A percentile compares a stretch with the other conserved stretches of the same genome.
These are phyloP conservation scores for Rhizophora mangle DNA, from an alignment of 345 rosid species.

Conservation along the genomic window DNA sequence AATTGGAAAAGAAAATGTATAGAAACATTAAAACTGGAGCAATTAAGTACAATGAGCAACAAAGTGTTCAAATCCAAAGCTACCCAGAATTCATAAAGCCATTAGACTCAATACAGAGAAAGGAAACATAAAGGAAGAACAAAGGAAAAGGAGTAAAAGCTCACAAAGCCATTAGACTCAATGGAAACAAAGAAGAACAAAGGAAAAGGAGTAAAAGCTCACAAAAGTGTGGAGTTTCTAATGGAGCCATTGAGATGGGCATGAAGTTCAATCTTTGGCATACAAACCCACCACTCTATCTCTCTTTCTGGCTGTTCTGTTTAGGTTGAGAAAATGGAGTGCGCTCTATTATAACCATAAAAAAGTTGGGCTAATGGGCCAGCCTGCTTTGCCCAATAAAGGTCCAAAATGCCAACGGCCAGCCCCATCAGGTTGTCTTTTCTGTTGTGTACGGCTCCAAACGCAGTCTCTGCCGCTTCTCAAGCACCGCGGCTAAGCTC, in stretches of 20 bases:
- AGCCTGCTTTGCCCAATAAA: no score
- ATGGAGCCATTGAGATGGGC: constrained; percentile 98
- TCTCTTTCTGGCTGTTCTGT: constrained; percentile 9
- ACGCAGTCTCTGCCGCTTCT: no score
- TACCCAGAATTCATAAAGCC: background rate
- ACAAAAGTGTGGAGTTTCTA: constrained; percentile 85
- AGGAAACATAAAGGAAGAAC: no score
- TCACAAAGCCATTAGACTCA: background rate
- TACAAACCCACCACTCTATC: constrained; percentile 49
- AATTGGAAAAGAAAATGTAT: background rate
- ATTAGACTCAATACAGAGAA: background rate
- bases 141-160: no score
- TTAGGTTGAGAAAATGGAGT: background rate
- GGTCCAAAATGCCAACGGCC: no score
- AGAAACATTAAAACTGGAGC: background rate
- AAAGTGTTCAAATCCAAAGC: background rate
- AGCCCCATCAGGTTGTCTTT: no score
- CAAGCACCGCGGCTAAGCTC: background rate
- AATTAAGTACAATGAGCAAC: background rate
- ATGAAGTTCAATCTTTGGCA: constrained; percentile 93
- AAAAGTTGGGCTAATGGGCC: no score
- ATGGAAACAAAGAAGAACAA: background rate
- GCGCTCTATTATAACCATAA: no score
- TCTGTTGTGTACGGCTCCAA: no score
- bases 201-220: constrained; percentile 12